phyloP scores from a whole-genome alignment of 768 basidiomycete genomes.

The Amanita thiersii region DNA sequence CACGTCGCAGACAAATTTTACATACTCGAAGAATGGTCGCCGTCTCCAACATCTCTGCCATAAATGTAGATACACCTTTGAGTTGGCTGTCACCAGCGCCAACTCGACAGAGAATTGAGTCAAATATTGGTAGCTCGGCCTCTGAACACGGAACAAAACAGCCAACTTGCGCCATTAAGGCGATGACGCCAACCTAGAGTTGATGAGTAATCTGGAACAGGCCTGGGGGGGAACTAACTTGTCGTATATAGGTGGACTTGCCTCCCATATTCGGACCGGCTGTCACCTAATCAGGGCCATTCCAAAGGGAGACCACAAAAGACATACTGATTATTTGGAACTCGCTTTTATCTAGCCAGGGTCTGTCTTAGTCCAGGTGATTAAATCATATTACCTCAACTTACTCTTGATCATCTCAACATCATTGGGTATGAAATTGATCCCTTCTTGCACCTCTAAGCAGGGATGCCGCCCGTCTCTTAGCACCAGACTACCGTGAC shows the following conservation, averaged over 20 bases:
- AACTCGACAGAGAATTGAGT: constrained; percentile 91
- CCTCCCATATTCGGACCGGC: constrained; percentile 99
- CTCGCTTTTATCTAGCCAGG: constrained; percentile 62
- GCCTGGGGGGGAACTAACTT: too few relatives aligned
- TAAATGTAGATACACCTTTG: constrained; percentile 97
- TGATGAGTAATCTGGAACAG: too few relatives aligned
- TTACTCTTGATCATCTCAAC: constrained; percentile 87
- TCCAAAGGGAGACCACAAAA: background rate
- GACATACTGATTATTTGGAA: constrained; percentile 88
- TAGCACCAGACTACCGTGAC: constrained; percentile 72
- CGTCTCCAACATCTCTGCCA: constrained; percentile 99
- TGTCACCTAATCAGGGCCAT: constrained; percentile 18
- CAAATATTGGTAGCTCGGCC: constrained; percentile 86
- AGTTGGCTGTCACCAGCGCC: constrained; percentile 97
- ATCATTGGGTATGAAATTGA: constrained; percentile 94
- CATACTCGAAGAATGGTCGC: constrained; percentile 85
- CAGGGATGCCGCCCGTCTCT: constrained; percentile 92
- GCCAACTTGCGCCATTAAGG: constrained; percentile 92
- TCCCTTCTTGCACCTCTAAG: constrained; percentile 91
- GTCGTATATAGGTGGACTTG: constrained; percentile 94
- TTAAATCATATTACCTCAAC: background rate
- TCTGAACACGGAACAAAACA: constrained; percentile 91
- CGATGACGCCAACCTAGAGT: constrained; percentile 81
- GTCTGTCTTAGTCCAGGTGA: background rate
- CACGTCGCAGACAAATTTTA: constrained; percentile 5